Evolutionary conservation across 148 eudicot species (phyloP), one percentile per base, ranked within the genome.

Genomic region (Fagopyrum esculentum): DNA sequence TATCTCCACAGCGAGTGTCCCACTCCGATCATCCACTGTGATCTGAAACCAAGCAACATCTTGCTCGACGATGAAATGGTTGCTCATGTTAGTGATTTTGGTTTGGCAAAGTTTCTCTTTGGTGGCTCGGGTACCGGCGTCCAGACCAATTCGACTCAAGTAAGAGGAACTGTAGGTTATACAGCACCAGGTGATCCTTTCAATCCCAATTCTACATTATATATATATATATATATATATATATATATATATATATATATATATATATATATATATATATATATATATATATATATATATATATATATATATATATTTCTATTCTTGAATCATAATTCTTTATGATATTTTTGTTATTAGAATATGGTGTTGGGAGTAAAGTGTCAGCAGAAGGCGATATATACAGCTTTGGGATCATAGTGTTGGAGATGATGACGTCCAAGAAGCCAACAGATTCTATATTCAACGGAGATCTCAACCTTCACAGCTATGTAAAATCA

Each of bases 1-100:
- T 86, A 86, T 73, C 86, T 86, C n/a, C 86, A 84, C 30, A 54
- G 52, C 26, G 59, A 73, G 6, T 74, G 79, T 70, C 69, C 71
- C 6, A 77, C 26, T n/a, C 16, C 78, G 1, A 68, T 85, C 12
- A 78, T 78, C 48, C 83, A 85, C 13, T 82, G 85, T 45, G 87
- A 85, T 74, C 74, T 85, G 35, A 85, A 83, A 78, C 82, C 83
- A 26, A 78, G 81, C 35, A 83, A 80, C 75, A 77, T 83, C 15
- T 78, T 85, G 30, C 80, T 83, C 8, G 83, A 83, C 47, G 71
- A 52, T 45, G 78, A 83, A 5, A 77, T 86, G 86, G 63, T 51
- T 26, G 88, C 86, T n/a, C 81, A 77, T 79, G 78, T 83, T 61
- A 76, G 86, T 4, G 86, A 86, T 77, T 83, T 86, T 63, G 88